Evolutionary conservation across 306 rosid genomes (phyloP), one percentile per base, ranked within the genome.

Genomic region (Phaseolus lunatus): DNA sequence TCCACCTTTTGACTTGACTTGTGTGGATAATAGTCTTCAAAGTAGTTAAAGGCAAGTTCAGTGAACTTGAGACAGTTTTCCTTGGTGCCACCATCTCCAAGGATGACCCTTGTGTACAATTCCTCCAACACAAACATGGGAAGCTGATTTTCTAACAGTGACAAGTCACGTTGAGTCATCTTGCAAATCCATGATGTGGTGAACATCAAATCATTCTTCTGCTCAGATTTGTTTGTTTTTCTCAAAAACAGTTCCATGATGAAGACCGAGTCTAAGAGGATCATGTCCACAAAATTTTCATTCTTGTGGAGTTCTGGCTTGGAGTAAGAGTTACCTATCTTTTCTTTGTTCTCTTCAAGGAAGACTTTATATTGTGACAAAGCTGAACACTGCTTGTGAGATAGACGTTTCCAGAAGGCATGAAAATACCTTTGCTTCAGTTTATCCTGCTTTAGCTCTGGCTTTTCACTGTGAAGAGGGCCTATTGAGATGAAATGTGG

Each of bases 81-180:
- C 22, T 65, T 79, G 13, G 3, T 15, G 52, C 7, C 47, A 31
- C 15, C 11, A 2, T 69, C 74, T 41, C 76, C 44, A 14, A 33
- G 53, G 6, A 47, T 11, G 3, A 73, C 72, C 31, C 67, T 39
- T 35, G 3, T 75, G 59, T 58, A 58, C 19, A 81, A 23, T 16
- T 76, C 73, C 78, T 49, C 73, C 45, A 81, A 70, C 0, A 81
- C 78, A 76, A 76, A 76, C 73, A 81, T 69, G 39, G 85, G 85
- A 76, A 76, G 3, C 31, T 81, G 85, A 11, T 81, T 81, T 50
- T 81, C 85, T 18, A 81, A 52, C 1, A 76, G 41, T 9, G 47
- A 59, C 62, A 81, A 50, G 62, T 81, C 85, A 58, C 81, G 78
- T 29, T 50, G 78, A 0, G 62, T 76, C 37, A 18, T 19, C 64